Percentiles rank a stretch among this genome's conserved stretches.
phyloP scores from a whole-genome alignment of 202 grass and related monocot species.

The Miscanthus sacchariflorus region DNA sequence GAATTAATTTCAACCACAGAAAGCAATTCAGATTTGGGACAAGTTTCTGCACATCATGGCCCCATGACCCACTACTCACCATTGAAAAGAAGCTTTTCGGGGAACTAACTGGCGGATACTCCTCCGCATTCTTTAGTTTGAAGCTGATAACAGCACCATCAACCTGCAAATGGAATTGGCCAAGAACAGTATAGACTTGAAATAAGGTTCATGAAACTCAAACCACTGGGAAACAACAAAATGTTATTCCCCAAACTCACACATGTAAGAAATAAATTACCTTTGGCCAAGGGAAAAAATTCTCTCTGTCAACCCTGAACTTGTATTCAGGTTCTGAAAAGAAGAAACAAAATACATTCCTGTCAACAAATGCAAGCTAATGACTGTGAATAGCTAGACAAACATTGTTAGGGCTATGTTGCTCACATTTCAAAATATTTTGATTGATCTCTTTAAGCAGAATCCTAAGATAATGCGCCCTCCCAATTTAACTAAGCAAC shows the following conservation, averaged over 20 bases:
- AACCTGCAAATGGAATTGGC: constrained; percentile 59
- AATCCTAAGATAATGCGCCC: background rate
- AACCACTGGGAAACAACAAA: background rate
- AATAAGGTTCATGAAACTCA: background rate
- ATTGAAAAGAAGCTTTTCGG: constrained; percentile 90
- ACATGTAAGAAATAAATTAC: constrained; percentile 46
- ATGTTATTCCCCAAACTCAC: background rate
- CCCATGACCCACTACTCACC: constrained; percentile 45
- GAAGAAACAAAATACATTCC: constrained; percentile 35
- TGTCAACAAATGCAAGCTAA: constrained; percentile 24
- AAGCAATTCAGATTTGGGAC: constrained; percentile 18
- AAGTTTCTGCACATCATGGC: constrained; percentile 8
- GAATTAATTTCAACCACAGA: background rate
- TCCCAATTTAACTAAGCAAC: background rate
- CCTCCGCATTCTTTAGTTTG: constrained; percentile 72
- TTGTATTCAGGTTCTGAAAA: constrained; percentile 88
- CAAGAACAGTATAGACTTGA: background rate
- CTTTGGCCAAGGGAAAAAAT: constrained; percentile 92
- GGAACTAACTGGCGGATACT: constrained; percentile 78
- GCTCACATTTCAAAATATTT: constrained; percentile 1
- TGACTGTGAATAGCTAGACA: background rate
- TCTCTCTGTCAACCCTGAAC: constrained; percentile 78
- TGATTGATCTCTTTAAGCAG: background rate
- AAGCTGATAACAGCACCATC: constrained; percentile 92
- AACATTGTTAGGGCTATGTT: background rate